Evolutionary conservation across 306 rosid genomes (phyloP).

Genomic region (Acmispon strigosus): DNA sequence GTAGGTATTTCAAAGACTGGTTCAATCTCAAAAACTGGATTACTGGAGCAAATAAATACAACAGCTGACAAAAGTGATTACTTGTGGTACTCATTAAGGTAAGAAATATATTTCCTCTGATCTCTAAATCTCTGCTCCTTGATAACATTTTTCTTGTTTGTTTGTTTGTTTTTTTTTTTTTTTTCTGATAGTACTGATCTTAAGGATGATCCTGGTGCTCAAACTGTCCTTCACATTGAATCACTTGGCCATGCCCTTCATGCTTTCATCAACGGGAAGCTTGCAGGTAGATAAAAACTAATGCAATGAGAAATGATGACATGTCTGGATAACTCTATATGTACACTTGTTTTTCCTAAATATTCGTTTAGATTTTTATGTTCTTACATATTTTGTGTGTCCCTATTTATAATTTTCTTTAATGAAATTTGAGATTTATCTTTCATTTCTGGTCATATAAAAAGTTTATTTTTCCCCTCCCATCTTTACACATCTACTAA

Average conservation of each 20-base stretch:
- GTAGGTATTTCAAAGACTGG: conserved; percentile 70
- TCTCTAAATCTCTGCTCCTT: conserved; percentile 7
- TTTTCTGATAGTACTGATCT: conserved; percentile 37
- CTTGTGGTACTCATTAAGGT: conserved; percentile 94
- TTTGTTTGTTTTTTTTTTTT: too few relatives aligned
- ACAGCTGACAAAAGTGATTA: conserved; percentile 96
- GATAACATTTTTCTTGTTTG: conserved; percentile 7
- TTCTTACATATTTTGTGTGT: not conserved
- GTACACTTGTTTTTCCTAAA: not conserved
- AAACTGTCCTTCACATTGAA: conserved; percentile 68
- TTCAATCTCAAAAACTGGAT: conserved; percentile 57
- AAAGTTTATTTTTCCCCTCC: too few relatives aligned
- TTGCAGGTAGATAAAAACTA: conserved; percentile 47
- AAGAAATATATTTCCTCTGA: conserved; percentile 5
- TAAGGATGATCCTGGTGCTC: conserved; percentile 47
- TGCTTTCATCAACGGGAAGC: conserved; percentile 71
- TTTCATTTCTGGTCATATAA: not conserved
- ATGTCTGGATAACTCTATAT: not conserved
- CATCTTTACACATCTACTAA: too few relatives aligned
- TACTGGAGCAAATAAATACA: conserved; percentile 87
- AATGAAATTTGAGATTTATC: not conserved
- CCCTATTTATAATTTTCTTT: not conserved
- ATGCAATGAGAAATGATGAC: not conserved
- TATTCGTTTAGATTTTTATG: not conserved
- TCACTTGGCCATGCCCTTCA: conserved; percentile 93